These are phyloP conservation scores for Gomphus bonarii DNA, from an alignment of 1,284 basidiomycete genomes.

Conservation along the genomic window DNA sequence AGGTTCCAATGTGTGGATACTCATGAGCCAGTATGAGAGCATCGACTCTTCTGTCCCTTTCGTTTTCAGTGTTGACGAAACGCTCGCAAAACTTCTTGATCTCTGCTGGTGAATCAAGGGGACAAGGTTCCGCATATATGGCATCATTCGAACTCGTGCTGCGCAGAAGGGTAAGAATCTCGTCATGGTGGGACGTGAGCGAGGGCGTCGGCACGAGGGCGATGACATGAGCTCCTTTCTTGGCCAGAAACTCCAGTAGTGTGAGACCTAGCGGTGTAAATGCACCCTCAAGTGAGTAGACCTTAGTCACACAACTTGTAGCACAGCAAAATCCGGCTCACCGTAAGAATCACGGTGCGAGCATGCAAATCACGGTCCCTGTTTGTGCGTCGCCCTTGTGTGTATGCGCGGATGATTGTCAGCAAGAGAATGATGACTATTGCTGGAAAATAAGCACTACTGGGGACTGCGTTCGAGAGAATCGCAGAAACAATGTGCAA, in stretches of 20 bases:
- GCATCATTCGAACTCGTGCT: slow-evolving; percentile 58
- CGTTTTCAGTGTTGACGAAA: slow-evolving; percentile 44
- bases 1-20: slow-evolving; percentile 50
- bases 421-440: slow-evolving; percentile 31
- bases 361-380: slow-evolving; percentile 67
- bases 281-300: slow-evolving; percentile 38
- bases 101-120: slow-evolving; percentile 49
- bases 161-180: slow-evolving; percentile 53
- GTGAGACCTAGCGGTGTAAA: slow-evolving; percentile 65
- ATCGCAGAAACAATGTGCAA: slow-evolving; percentile 23
- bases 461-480: slow-evolving; percentile 21
- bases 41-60: slow-evolving; percentile 49
- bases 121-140: slow-evolving; percentile 66
- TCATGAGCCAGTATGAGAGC: slow-evolving; percentile 66
- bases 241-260: slow-evolving; percentile 50
- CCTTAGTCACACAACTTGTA: slow-evolving; percentile 1
- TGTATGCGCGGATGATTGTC: slow-evolving; percentile 41
- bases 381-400: slow-evolving; percentile 56
- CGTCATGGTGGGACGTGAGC: slow-evolving; percentile 40
- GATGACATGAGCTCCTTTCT: slow-evolving; percentile 66
- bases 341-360: slow-evolving; percentile 58
- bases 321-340: slow-evolving; percentile 22
- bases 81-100: slow-evolving; percentile 56
- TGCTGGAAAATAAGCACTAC: slow-evolving; percentile 39
- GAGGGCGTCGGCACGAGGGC: slow-evolving; percentile 47